These are phyloP conservation scores for Rosa hybrid DNA, from an alignment of 331 rosid species.

Conservation along the genomic window DNA sequence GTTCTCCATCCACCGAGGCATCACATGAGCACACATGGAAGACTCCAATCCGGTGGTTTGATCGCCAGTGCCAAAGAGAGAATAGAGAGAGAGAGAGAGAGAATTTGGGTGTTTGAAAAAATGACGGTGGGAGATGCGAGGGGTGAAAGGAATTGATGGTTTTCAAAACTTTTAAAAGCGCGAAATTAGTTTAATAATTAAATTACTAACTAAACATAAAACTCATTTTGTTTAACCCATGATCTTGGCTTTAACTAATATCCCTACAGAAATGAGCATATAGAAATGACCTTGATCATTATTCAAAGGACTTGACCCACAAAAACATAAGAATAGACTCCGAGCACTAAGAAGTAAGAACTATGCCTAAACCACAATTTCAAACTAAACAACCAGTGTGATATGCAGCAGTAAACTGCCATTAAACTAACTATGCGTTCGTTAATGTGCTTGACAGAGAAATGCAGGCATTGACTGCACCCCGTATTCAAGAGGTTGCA, in stretches of 20 bases:
- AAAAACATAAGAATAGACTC: not conserved
- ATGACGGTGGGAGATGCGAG: too few species aligned
- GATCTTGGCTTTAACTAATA: not conserved
- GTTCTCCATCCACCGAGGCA: too few species aligned
- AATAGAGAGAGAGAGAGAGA: too few species aligned
- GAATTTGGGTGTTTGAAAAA: too few species aligned
- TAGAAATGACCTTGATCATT: not conserved
- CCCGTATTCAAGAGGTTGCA: not conserved
- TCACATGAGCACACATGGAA: too few species aligned
- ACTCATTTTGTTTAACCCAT: too few species aligned
- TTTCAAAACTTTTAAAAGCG: too few species aligned
- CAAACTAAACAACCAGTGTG: not conserved
- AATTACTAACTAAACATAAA: too few species aligned
- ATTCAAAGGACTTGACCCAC: not conserved
- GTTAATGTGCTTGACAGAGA: not conserved
- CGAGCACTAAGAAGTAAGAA: not conserved
- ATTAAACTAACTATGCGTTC: not conserved
- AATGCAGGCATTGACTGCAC: not conserved
- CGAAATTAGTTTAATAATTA: too few species aligned
- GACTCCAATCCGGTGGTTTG: too few species aligned
- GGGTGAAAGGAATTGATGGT: too few species aligned
- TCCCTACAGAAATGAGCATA: not conserved
- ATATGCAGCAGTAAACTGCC: not conserved
- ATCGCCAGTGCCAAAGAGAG: too few species aligned
- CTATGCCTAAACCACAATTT: not conserved